phyloP scores from a whole-genome alignment of 257 asterid genomes.

The Nicotiana undulata region DNA sequence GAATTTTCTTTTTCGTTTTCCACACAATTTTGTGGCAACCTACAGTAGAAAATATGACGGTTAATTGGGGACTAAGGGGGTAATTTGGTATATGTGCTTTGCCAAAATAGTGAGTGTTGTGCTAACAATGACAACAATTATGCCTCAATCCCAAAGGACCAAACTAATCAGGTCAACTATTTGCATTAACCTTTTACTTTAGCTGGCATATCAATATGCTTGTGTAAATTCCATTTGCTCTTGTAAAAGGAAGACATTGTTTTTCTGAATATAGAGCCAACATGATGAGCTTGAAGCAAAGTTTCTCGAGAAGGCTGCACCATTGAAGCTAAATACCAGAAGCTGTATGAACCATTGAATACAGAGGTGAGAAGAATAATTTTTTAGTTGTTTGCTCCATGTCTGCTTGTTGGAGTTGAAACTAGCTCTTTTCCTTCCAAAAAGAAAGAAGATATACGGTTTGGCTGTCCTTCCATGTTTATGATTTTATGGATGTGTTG shows the following conservation, averaged over 20 bases:
- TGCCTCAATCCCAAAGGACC: not conserved
- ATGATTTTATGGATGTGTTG: not conserved
- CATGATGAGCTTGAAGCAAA: conserved; percentile 68
- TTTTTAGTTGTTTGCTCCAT: not conserved
- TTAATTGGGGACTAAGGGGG: not conserved
- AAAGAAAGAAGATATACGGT: not conserved
- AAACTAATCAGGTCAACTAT: not conserved
- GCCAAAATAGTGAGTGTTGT: not conserved
- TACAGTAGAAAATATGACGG: not conserved
- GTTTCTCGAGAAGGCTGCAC: conserved; percentile 57
- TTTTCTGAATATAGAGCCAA: conserved; percentile 36
- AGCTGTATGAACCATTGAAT: conserved; percentile 57
- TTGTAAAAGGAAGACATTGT: not conserved
- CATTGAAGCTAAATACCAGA: conserved; percentile 73
- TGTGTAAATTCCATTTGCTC: not conserved
- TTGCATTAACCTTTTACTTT: not conserved
- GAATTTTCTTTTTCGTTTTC: not conserved
- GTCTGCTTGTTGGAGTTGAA: not conserved
- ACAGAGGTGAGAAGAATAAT: conserved; percentile 26
- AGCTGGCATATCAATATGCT: not conserved
- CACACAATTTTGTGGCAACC: not conserved
- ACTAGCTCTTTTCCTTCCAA: not conserved
- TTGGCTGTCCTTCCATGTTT: not conserved
- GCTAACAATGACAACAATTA: not conserved
- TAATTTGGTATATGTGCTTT: not conserved